Evolutionary conservation across 495 filamentous ascomycete species (phyloP).

Genomic region (Penicillium egyptiacum): DNA sequence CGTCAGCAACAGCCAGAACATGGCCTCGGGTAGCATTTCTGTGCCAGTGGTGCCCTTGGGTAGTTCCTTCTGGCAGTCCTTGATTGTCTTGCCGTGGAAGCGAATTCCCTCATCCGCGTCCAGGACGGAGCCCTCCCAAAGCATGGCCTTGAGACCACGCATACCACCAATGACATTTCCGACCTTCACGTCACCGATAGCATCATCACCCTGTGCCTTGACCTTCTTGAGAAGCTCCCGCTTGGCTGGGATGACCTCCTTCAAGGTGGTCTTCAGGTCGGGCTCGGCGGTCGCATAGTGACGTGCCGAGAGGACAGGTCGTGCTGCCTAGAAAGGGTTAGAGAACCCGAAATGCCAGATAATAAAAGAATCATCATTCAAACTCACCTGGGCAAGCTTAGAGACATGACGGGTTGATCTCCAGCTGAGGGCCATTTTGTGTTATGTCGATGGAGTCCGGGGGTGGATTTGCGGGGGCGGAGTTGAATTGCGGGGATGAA

Average conservation of each 20-base stretch:
- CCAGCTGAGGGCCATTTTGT: slow-evolving; percentile 36
- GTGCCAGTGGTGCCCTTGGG: slow-evolving; percentile 91
- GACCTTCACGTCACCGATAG: slow-evolving; percentile 90
- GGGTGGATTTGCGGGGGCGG: slow-evolving; percentile 26
- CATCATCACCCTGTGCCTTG: slow-evolving; percentile 78
- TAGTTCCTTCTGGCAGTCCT: slow-evolving; percentile 91
- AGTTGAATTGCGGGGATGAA: slow-evolving; percentile 19
- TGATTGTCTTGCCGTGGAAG: slow-evolving; percentile 96
- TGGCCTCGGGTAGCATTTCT: slow-evolving; percentile 98
- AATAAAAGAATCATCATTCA: background rate
- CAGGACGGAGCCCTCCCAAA: slow-evolving; percentile 98
- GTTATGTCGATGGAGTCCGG: slow-evolving; percentile 22
- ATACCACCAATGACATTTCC: slow-evolving; percentile 93
- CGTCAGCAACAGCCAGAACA: slow-evolving; percentile 99
- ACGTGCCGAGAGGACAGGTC: slow-evolving; percentile 32
- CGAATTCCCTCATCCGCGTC: slow-evolving; percentile 97
- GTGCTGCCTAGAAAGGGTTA: slow-evolving; percentile 21
- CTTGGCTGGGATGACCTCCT: slow-evolving; percentile 83
- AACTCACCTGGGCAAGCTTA: slow-evolving; percentile 39
- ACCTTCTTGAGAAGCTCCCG: slow-evolving; percentile 88
- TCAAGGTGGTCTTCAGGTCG: slow-evolving; percentile 82
- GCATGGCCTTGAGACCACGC: slow-evolving; percentile 95
- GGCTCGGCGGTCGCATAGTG: slow-evolving; percentile 67
- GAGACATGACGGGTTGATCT: slow-evolving; percentile 44
- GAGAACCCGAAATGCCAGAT: background rate